Base-by-base conservation (phyloP, 345 rosid genomes). In the Geranium brycei region DNA sequence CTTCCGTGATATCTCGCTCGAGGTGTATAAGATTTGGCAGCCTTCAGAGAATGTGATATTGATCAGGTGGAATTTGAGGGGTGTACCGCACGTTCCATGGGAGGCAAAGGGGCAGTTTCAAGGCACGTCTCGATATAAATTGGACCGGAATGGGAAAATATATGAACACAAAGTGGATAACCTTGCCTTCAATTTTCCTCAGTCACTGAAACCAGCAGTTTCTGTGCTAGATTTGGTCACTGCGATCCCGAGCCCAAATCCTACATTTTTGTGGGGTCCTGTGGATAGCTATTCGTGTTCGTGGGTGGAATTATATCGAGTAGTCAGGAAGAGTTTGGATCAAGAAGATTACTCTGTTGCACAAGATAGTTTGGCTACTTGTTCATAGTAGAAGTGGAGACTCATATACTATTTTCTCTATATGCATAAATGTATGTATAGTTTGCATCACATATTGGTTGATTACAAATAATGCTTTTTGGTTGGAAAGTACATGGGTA, bases 71-170 rank as follows among this genome's bases (percentile, higher is more conserved):
- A 86, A 86, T 62, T 77, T 87, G 69, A 89, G 81, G 59, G 98
- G 95, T 57, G 85, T 85, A 66, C 96, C 96, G 17, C 78, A 92
- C 75, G 91, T 91, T 31, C 98, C 98, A 40, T 92, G 97, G 98
- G 96, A 92, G 74, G 95, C 95, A 18, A 78, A 79, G 74, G 98
- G 98, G 14, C 84, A 87, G 70, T 87, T 92, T 78, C 95, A 92
- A 70, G 97, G 95, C 14, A 89, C 87, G 68, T 87, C 96, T 16
- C 79, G 95, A 60, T 92, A 89, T 78, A 89, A 88, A 77, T 78
- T 91, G 67, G 96, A 91, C 67, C 69, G 96, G 56, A 82, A 79
- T 60, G 98, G 96, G 12, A 91, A 85, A 77, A 88, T 84, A 35
- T 91, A 91, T 11, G 92, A 88, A 68, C 98, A 91, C 69, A 89